Evolutionary conservation across 805 yeast genomes (phyloP).

Genomic region (Wickerhamomyces xylosicus): DNA sequence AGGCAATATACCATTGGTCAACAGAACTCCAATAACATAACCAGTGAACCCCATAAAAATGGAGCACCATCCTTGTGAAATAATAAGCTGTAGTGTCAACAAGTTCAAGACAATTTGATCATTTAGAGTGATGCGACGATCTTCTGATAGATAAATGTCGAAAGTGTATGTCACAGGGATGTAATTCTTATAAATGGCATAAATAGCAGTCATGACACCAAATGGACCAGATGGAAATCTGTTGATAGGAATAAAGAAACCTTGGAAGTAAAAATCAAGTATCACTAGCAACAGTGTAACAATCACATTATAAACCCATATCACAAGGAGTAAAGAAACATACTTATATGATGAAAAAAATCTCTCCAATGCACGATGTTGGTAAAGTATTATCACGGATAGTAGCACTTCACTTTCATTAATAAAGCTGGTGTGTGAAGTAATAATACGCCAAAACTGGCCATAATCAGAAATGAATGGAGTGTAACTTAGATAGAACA

Average conservation of each 20-base stretch:
- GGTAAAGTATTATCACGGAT: constrained; percentile 25
- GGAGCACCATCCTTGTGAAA: constrained; percentile 21
- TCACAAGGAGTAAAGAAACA: constrained; percentile 13
- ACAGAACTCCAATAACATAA: constrained; percentile 26
- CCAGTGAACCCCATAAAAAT: constrained; percentile 21
- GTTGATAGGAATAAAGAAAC: constrained; percentile 8
- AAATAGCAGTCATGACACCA: constrained; percentile 22
- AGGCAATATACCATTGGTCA: constrained; percentile 25
- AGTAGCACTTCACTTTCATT: constrained; percentile 27
- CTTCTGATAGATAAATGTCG: constrained; percentile 16
- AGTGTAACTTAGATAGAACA: constrained; percentile 20
- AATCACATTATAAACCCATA: constrained; percentile 10
- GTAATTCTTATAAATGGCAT: constrained; percentile 25
- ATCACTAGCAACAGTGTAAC: constrained; percentile 5
- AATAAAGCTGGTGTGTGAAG: constrained; percentile 15
- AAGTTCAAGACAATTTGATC: constrained; percentile 27
- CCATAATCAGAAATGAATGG: constrained; percentile 26
- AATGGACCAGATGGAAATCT: constrained; percentile 22
- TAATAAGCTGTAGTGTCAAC: constrained; percentile 22
- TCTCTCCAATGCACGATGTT: constrained; percentile 28
- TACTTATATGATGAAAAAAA: constrained; percentile 26
- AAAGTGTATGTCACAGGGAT: constrained; percentile 31
- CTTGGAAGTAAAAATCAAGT: constrained; percentile 12
- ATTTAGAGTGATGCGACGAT: constrained; percentile 12
- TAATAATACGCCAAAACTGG: constrained; percentile 19